Base-by-base conservation (phyloP, 768 basidiomycete genomes). In the Rhodosporidiobolus sp. region DNA sequence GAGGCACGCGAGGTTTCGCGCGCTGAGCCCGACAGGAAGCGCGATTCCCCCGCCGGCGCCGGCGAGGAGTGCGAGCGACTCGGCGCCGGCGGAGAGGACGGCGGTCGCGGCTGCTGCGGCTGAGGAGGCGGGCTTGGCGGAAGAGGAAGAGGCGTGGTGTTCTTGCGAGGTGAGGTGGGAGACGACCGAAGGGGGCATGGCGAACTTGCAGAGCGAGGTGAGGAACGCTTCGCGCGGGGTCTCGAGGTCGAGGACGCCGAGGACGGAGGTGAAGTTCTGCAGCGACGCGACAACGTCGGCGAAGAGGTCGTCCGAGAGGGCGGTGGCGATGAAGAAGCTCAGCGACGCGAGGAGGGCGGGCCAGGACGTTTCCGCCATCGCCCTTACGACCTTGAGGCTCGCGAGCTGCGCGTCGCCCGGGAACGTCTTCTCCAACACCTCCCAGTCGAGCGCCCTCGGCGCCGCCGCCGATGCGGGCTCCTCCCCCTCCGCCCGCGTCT, bases 171-270 rank as follows among this genome's bases (percentile, higher is more conserved):
- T 91, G 67, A 96, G 81, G 75, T 89, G 89, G 1, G 91, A 90
- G 0, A 99, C 91, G 19, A 97, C 90, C 4, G 89, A 85, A 0
- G 91, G 86, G 0, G 95, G 95, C n/a, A 97, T 90, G 0, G 94
- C 90, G 69, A 91, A 89, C 79, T 94, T 93, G n/a, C 91, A 87
- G 24, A 99, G 85, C 59, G 87, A 89, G 30, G 87, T 90, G 79
- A 97, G 87, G 82, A 99, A 94, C 0, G 95, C 94, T 72, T 97
- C 94, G 28, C 95, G 86, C 0, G 94, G 93, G 0, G 93, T 97
- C 1, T 85, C 82, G 1, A 97, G 84, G 3, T 87, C 87, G n/a
- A 97, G 86, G 83, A 92, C 90, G 28, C 94, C 95, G 32, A 91
- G 88, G 4, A 92, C 91, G 68, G 90, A 89, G 5, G 91, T 89